A percentile compares a stretch with the other conserved stretches of the same genome.
Conservation (phyloP, 345 rosid genomes). For the Boechera retrofracta region DNA sequence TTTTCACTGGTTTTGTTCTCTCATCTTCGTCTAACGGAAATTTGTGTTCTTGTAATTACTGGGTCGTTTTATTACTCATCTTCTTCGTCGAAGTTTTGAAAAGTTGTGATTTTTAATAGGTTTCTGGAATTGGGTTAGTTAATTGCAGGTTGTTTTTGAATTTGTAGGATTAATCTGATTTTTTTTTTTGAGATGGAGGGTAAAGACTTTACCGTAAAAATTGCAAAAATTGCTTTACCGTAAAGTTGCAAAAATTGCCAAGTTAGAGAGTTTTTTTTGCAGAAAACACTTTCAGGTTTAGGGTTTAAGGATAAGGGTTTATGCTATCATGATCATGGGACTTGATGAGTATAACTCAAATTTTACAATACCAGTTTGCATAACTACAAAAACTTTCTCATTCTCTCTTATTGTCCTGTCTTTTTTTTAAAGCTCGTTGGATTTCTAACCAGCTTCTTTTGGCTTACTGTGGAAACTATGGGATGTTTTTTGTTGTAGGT, state of each 20-base stretch:
- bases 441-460: background rate
- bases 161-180: no score
- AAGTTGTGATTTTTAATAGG: background rate
- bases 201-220: no score
- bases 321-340: background rate
- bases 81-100: background rate
- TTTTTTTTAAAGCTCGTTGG: background rate
- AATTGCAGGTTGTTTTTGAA: background rate
- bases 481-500: conserved; percentile 11
- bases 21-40: background rate
- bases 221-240: no score
- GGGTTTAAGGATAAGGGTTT: conserved; percentile 20
- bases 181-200: no score
- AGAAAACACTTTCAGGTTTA: background rate
- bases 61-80: background rate
- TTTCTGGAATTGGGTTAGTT: conserved; percentile 10
- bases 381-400: background rate
- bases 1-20: background rate
- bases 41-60: background rate
- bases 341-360: background rate
- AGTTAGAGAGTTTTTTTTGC: no score
- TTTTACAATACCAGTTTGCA: background rate
- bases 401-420: background rate
- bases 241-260: no score
- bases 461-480: background rate